Evolutionary conservation across 2,329 filamentous ascomycete genomes (phyloP), one percentile per base, ranked within the genome.

Genomic region (Fusarium euwallaceae): DNA sequence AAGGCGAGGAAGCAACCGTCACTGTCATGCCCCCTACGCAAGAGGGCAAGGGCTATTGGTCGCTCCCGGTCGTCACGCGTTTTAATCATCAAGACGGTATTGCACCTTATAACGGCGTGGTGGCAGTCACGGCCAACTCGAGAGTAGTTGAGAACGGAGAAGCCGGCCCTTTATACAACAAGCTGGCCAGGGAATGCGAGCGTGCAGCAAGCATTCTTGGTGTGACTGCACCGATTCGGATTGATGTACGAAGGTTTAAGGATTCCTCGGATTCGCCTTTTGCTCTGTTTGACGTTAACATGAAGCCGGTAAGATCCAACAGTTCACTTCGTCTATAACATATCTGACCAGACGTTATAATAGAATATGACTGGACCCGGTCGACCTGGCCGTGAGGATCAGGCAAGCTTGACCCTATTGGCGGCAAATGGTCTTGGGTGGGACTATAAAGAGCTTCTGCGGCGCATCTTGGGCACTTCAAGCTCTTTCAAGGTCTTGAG

Each of bases 231-330:
- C 84, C 84, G 0, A 86, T 88, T 24, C 79, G 85, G 0, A 85
- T 88, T 55, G 86, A 88, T 71, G 81, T 87, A 0, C 80, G 86
- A 9, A 80, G 85, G 4, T 82, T 83, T 27, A 65, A 66, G 2
- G 64, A 79, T 2, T 78, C 76, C 0, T 79, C 78, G 0, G 76
- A 77, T 0, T 88, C 48, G n/a, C 48, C 48, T 6, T 53, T 88
- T 78, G 84, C 84, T 0, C 76, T 88, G 22, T 88, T 88, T 69
- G 86, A 88, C 76, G 82, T 88, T 12, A 88, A 88, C 65, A 86
- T 88, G 84, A 87, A 88, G 74, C 86, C 86, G 14, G 85, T 86
- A 76, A 80, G 83, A 80, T 24, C 32, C n/a, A 16, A 45, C 16
- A 17, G 7, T 6, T 4, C 10, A 17, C 29, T 12, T 41, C 4